Evolutionary conservation across 2,329 filamentous ascomycete genomes (phyloP).

Genomic region (Sclerotinia glacialis): DNA sequence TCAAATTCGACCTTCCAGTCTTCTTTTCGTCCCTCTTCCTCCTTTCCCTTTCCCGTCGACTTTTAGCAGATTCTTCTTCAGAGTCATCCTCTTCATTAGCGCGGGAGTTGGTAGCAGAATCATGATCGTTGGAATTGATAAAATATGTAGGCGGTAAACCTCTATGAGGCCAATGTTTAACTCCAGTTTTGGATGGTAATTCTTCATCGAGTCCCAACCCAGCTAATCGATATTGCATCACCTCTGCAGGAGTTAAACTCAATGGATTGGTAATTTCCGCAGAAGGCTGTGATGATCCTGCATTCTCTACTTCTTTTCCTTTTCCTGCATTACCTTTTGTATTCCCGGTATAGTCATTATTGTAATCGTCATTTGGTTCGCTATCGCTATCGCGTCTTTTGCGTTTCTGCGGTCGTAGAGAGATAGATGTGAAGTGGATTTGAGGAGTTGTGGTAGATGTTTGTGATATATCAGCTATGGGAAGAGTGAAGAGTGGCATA

Average conservation of each 20-base stretch:
- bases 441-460: constrained; percentile 21
- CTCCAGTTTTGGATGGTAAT: constrained; percentile 39
- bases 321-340: background rate
- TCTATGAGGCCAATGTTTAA: constrained; percentile 53
- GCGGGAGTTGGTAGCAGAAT: background rate
- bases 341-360: constrained; percentile 7
- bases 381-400: constrained; percentile 9
- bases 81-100: constrained; percentile 19
- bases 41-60: constrained; percentile 18
- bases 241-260: constrained; percentile 52
- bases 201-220: constrained; percentile 50
- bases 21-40: constrained; percentile 21
- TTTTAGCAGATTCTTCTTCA: constrained; percentile 27
- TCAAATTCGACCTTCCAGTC: constrained; percentile 37
- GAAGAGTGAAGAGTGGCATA: constrained; percentile 35
- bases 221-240: constrained; percentile 53
- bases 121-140: background rate
- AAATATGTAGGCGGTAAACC: constrained; percentile 35
- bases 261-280: constrained; percentile 49
- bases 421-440: constrained; percentile 24
- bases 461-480: constrained; percentile 26
- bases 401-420: constrained; percentile 24
- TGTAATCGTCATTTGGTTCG: background rate
- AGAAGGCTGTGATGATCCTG: background rate
- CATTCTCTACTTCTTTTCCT: background rate